These are phyloP conservation scores for Spathaspora girioi DNA, from an alignment of 805 yeast genomes.

Conservation along the genomic window DNA sequence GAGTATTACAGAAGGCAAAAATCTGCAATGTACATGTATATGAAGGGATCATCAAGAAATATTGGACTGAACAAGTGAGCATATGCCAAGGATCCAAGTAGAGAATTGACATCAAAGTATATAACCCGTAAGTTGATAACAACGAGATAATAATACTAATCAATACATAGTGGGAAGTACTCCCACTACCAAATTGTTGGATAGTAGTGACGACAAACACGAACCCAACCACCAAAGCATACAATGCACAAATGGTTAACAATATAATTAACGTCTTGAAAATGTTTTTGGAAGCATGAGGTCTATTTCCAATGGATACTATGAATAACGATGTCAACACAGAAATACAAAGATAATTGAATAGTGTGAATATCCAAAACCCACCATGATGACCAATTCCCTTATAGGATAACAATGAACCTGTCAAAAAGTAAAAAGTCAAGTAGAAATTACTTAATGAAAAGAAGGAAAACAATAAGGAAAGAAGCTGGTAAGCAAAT, in stretches of 20 bases:
- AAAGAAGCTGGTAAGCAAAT: constrained; percentile 76
- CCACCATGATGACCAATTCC: constrained; percentile 68
- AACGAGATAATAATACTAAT: constrained; percentile 80
- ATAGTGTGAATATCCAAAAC: constrained; percentile 73
- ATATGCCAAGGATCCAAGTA: constrained; percentile 98
- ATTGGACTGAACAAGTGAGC: constrained; percentile 80
- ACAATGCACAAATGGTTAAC: constrained; percentile 74
- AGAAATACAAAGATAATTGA: constrained; percentile 82
- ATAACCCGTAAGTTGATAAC: constrained; percentile 88
- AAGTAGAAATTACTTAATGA: constrained; percentile 88
- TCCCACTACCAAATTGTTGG: constrained; percentile 37
- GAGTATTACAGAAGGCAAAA: constrained; percentile 96
- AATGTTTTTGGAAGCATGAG: constrained; percentile 87
- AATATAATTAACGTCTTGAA: constrained; percentile 71
- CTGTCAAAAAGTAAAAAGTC: constrained; percentile 90
- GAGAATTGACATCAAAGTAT: constrained; percentile 73
- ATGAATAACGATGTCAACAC: constrained; percentile 84
- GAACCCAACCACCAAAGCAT: constrained; percentile 79
- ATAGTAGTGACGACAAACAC: constrained; percentile 66
- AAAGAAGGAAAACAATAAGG: constrained; percentile 83
- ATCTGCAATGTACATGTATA: constrained; percentile 91
- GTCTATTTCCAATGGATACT: constrained; percentile 94
- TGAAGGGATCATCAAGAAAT: constrained; percentile 84
- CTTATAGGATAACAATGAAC: constrained; percentile 55
- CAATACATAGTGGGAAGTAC: constrained; percentile 43